phyloP scores from a whole-genome alignment of 768 basidiomycete species.

The Lanmaoa rubissima region DNA sequence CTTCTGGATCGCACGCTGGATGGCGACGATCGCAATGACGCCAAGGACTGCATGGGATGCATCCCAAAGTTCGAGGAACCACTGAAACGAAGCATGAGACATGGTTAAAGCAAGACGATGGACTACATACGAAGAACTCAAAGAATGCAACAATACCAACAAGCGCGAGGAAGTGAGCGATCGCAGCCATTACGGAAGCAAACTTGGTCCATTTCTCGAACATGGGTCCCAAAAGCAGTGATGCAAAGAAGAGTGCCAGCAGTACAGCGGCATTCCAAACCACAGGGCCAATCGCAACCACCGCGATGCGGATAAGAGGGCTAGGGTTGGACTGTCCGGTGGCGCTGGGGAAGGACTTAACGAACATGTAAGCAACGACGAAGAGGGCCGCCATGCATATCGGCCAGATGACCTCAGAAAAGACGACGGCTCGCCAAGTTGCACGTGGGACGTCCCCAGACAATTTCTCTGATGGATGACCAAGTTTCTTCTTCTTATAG shows the following conservation, averaged over 20 bases:
- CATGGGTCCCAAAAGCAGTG: conserved; percentile 92
- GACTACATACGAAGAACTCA: conserved; percentile 83
- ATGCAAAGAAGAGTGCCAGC: conserved; percentile 81
- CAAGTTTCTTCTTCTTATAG: conserved; percentile 98
- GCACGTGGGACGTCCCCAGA: conserved; percentile 94
- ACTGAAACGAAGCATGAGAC: conserved; percentile 43
- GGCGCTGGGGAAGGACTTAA: conserved; percentile 80
- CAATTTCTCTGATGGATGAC: conserved; percentile 95
- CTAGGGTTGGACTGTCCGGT: conserved; percentile 69
- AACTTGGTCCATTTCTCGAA: conserved; percentile 83
- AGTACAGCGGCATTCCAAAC: conserved; percentile 94
- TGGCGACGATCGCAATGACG: conserved; percentile 81
- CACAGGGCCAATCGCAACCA: conserved; percentile 90
- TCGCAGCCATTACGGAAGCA: conserved; percentile 86
- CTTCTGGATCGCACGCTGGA: conserved; percentile 93
- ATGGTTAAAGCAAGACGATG: conserved; percentile 32
- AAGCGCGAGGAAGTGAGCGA: conserved; percentile 82
- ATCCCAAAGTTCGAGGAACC: conserved; percentile 97
- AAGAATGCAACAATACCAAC: conserved; percentile 88
- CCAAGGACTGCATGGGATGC: conserved; percentile 96
- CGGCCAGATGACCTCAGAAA: conserved; percentile 82
- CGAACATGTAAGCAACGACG: conserved; percentile 85
- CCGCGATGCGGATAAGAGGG: conserved; percentile 82
- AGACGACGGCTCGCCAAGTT: conserved; percentile 77
- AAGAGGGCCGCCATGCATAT: conserved; percentile 75